These are phyloP conservation scores for Penicillium ochrochloron DNA, from an alignment of 495 filamentous ascomycete genomes.

Conservation along the genomic window DNA sequence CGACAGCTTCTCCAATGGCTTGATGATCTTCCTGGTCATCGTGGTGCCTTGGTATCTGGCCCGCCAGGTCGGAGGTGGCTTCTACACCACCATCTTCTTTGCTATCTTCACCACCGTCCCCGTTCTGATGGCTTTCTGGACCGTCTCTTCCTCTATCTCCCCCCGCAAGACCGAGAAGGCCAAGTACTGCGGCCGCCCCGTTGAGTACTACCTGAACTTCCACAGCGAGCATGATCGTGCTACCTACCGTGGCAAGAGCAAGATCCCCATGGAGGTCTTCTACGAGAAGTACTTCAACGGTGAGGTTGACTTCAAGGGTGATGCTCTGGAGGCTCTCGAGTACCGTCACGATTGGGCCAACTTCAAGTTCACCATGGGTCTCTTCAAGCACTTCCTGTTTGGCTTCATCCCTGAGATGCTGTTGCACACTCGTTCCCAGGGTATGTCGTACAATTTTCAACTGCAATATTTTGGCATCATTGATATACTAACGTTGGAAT, in stretches of 20 bases:
- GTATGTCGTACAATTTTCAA: constrained; percentile 37
- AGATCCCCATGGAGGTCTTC: constrained; percentile 86
- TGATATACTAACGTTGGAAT: constrained; percentile 2
- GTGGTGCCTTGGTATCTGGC: constrained; percentile 58
- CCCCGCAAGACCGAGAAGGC: constrained; percentile 65
- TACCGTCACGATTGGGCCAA: constrained; percentile 88
- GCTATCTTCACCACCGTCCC: constrained; percentile 61
- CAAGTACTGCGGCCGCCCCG: constrained; percentile 70
- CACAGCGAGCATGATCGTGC: constrained; percentile 71
- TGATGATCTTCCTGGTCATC: constrained; percentile 56
- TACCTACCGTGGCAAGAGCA: constrained; percentile 76
- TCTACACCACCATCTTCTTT: constrained; percentile 63
- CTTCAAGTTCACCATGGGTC: constrained; percentile 67
- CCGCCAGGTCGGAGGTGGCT: constrained; percentile 58
- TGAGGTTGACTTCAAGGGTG: constrained; percentile 84
- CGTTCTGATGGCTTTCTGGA: constrained; percentile 63
- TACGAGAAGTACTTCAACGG: constrained; percentile 89
- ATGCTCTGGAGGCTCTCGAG: constrained; percentile 77
- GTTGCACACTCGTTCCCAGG: constrained; percentile 71
- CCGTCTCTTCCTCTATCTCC: constrained; percentile 60
- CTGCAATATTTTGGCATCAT: neutral
- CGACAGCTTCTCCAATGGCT: constrained; percentile 61
- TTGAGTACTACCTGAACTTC: constrained; percentile 86
- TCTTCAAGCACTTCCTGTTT: constrained; percentile 70
- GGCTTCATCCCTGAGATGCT: constrained; percentile 72